Evolutionary conservation across 2,329 filamentous ascomycete species (phyloP), one percentile per base, ranked within the genome.

Genomic region (Macrophomina pseudophaseolina): DNA sequence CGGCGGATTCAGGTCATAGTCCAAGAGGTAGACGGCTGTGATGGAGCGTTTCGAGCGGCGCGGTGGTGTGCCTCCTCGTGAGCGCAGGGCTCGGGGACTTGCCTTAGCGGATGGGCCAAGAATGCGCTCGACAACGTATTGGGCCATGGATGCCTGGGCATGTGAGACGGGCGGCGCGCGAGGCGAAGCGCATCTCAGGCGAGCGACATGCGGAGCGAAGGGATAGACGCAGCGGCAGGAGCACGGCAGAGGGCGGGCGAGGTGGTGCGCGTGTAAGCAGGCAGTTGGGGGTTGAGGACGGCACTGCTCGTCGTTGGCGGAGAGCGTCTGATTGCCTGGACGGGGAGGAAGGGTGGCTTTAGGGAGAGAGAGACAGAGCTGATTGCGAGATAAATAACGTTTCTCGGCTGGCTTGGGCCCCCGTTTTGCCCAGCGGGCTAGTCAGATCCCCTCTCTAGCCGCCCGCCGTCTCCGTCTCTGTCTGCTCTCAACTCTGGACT

Each of bases 171-270:
- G 38, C 35, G 56, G 12, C 7, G 56, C 11, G 56, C 56, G 42
- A 48, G 42, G 56, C 56, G 42, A 28, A 58, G 38, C 54, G 23
- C 40, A n/a, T 18, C 38, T 60, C 56, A 60, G 58, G 12, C 40
- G 5, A 7, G 40, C 46, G 18, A 6, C n/a, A 11, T 11, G 56
- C 56, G 30, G 14, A 49, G 32, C 14, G 54, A 59, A 48, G 42
- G 58, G 58, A 42, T 6, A n/a, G 14, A 23, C 30, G 54, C 52
- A 54, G 32, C 12, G 5, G 6, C 49, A 33, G 46, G 30, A 14
- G 49, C 28, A 52, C 49, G 49, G 23, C 6, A 9, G 46, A 8
- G n/a, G 46, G 46, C 46, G 46, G n/a, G 18, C n/a, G n/a, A 6
- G 23, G 23, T 58, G 32, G 35, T 23, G 38, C 53, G 35, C 28